Conservation (phyloP, 805 yeast genomes). For the Wickerhamiella spandovensis region DNA sequence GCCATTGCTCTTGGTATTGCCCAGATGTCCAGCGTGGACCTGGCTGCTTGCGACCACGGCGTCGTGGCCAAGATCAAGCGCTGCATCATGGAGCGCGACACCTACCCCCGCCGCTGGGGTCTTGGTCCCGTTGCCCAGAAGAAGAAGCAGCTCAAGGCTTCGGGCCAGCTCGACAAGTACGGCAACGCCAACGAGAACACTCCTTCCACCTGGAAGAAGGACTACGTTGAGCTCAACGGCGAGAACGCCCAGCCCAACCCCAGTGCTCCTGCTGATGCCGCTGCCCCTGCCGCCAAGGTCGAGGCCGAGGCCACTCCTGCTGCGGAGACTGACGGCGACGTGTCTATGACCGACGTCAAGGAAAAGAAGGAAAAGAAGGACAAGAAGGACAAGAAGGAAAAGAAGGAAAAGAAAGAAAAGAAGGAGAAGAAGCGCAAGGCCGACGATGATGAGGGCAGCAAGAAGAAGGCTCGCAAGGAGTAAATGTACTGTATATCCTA, state of each 20-base stretch:
- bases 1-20: conserved; percentile 98
- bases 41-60: conserved; percentile 95
- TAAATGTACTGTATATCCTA: background rate
- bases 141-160: conserved; percentile 96
- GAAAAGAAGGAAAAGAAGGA: conserved; percentile 42
- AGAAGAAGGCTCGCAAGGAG: conserved; percentile 26
- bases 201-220: conserved; percentile 82
- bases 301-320: conserved; percentile 10
- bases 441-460: conserved; percentile 35
- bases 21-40: conserved; percentile 96
- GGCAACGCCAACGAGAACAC: conserved; percentile 91
- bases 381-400: conserved; percentile 38
- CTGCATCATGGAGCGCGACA: conserved; percentile 98
- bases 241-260: conserved; percentile 32
- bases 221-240: conserved; percentile 55
- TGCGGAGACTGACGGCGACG: conserved; percentile 8
- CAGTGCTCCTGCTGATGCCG: conserved; percentile 23
- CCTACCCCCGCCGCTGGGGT: conserved; percentile 99
- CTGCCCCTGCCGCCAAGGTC: conserved; percentile 15
- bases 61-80: conserved; percentile 97
- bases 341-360: conserved; percentile 27
- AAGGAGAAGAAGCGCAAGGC: conserved; percentile 47
- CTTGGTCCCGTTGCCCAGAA: conserved; percentile 96
- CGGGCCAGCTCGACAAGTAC: conserved; percentile 90
- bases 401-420: conserved; percentile 47